Conservation (phyloP, 768 basidiomycete genomes). For the Clitopilus passeckerianus region DNA sequence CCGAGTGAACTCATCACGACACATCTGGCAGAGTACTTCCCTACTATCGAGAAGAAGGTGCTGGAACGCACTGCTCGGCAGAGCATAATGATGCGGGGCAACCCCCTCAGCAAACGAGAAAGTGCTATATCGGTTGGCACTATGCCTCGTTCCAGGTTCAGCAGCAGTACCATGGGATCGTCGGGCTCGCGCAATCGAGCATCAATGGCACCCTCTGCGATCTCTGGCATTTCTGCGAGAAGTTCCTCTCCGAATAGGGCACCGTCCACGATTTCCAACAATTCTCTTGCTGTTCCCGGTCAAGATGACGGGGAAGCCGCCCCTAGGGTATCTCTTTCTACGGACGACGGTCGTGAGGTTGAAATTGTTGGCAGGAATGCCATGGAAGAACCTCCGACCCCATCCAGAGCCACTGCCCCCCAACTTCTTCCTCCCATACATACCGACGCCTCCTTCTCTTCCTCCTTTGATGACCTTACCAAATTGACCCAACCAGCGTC, state of each 20-base stretch:
- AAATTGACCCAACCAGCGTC: constrained; percentile 31
- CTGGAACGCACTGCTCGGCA: constrained; percentile 84
- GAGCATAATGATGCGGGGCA: constrained; percentile 71
- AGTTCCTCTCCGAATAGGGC: constrained; percentile 37
- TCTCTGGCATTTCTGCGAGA: constrained; percentile 13
- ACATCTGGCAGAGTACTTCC: constrained; percentile 94
- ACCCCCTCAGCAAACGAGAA: constrained; percentile 30
- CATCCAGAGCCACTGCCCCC: constrained; percentile 29
- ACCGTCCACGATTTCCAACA: constrained; percentile 15
- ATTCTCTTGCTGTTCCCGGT: constrained; percentile 9
- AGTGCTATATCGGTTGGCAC: constrained; percentile 48
- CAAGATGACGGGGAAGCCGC: constrained; percentile 36
- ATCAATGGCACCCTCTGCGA: constrained; percentile 31
- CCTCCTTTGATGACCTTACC: constrained; percentile 57
- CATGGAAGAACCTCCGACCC: constrained; percentile 14
- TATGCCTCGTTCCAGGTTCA: constrained; percentile 51
- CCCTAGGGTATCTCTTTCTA: constrained; percentile 72
- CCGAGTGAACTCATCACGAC: constrained; percentile 96
- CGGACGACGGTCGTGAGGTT: constrained; percentile 63
- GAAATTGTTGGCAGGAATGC: constrained; percentile 51
- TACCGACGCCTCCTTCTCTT: constrained; percentile 72
- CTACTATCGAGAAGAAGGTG: constrained; percentile 86
- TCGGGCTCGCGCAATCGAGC: constrained; percentile 19
- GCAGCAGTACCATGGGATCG: constrained; percentile 56
- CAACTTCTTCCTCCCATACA: constrained; percentile 75